Evolutionary conservation across 2,329 filamentous ascomycete genomes (phyloP), one percentile per base, ranked within the genome.

Genomic region (Apiospora saccharicola): DNA sequence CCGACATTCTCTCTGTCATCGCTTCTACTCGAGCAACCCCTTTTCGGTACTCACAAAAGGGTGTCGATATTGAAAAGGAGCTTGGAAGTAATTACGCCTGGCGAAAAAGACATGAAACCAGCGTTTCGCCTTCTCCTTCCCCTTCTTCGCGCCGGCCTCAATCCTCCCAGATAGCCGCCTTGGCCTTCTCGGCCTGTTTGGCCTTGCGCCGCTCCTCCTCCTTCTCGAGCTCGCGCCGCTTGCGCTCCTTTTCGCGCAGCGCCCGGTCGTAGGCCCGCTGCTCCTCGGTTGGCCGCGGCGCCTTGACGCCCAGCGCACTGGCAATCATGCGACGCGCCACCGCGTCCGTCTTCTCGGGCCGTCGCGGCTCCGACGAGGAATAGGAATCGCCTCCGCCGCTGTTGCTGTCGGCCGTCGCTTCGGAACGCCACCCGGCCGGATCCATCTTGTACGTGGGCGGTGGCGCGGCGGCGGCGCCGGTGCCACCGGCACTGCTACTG

Each of bases 311-410:
- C 75, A 98, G 84, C 0, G 94, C 95, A 4, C 93, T 93, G 0
- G 94, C 95, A 80, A 99, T 98, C 89, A 99, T 88, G 73, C 96
- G 88, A 74, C 93, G 90, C 6, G 96, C 96, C 51, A 97, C 94
- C 0, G 95, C 94, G 74, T 97, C 97, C 74, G 95, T 97, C 86
- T 98, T 99, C 83, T 98, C 95, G 0, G 95, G 96, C 51, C 93
- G 85, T 71, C 77, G 77, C 77, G 75, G 75, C 74, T 69, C 61
- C 47, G 30, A 71, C 49, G 30, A 64, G 22, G 30, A 69, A 57
- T 24, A 68, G 61, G 67, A 49, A 43, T 51, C 69, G 67, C 46
- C 68, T 69, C 53, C 22, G 70, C 41, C 61, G 47, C 68, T 57
- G 30, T 68, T 68, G 57, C n/a, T 61, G 61, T 68, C 70, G 61